These are phyloP conservation scores for Epichloe brachyelytri DNA, from an alignment of 2,329 filamentous ascomycete species.

Conservation along the genomic window DNA sequence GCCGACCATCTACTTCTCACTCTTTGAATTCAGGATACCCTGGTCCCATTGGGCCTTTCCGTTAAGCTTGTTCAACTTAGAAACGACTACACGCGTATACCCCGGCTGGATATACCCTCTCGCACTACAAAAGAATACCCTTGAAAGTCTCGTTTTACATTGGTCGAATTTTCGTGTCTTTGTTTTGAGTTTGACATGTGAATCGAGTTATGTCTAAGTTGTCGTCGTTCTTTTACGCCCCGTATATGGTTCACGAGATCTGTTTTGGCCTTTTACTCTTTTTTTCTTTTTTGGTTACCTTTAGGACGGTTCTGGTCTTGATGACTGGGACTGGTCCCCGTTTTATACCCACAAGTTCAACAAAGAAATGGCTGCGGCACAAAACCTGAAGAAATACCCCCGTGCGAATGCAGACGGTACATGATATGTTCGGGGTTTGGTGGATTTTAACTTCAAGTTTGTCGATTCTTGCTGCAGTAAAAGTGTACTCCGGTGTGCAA, in stretches of 20 bases:
- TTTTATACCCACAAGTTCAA: slow-evolving; percentile 23
- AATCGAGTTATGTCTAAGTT: slow-evolving; percentile 7
- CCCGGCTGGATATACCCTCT: slow-evolving; percentile 54
- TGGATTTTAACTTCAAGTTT: not conserved
- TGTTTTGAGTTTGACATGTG: not conserved
- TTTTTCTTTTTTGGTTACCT: slow-evolving; percentile 8
- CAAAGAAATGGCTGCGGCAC: slow-evolving; percentile 17
- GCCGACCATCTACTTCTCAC: slow-evolving; percentile 87
- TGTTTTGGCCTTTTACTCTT: slow-evolving; percentile 3
- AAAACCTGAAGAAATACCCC: slow-evolving; percentile 20
- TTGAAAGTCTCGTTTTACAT: slow-evolving; percentile 17
- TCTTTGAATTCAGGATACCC: slow-evolving; percentile 94
- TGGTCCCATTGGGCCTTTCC: slow-evolving; percentile 79
- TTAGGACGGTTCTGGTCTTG: slow-evolving; percentile 16
- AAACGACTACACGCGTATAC: slow-evolving; percentile 40
- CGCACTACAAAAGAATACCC: slow-evolving; percentile 44
- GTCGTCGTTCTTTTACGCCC: slow-evolving; percentile 3
- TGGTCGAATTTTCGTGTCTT: not conserved
- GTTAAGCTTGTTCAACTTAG: slow-evolving; percentile 50
- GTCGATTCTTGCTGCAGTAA: not conserved
- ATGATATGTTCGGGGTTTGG: not conserved
- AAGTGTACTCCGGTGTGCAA: not conserved
- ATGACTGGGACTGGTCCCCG: slow-evolving; percentile 20
- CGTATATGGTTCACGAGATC: slow-evolving; percentile 6
- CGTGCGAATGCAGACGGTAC: not conserved